A percentile compares a stretch with the other conserved stretches of the same genome.
phyloP scores from a whole-genome alignment of 371 early-diverging fungal species.

The Actinomucor elegans region DNA sequence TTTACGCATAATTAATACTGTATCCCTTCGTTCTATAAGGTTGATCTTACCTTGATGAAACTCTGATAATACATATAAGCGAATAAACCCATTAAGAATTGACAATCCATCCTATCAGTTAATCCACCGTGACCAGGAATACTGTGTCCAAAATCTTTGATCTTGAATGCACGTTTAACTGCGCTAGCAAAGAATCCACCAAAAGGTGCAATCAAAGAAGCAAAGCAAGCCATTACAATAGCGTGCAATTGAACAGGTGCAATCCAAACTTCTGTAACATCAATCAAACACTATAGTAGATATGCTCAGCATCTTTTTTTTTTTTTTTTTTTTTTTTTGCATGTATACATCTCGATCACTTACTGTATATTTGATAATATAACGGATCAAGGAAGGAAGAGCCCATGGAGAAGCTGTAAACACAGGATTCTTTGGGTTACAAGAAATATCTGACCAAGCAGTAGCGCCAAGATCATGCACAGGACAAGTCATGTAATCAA shows the following conservation, averaged over 20 bases:
- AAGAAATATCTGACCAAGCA: constrained; percentile 49
- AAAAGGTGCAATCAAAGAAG: constrained; percentile 98
- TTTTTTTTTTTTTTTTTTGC: background rate
- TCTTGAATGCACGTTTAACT: constrained; percentile 96
- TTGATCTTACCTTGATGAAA: constrained; percentile 70
- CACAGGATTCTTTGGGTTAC: constrained; percentile 52
- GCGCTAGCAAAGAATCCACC: constrained; percentile 99
- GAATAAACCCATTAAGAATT: constrained; percentile 97
- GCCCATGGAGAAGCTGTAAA: constrained; percentile 45
- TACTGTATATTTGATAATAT: constrained; percentile 30
- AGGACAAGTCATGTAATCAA: constrained; percentile 87
- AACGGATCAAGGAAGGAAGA: constrained; percentile 27
- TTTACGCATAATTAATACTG: background rate
- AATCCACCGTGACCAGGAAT: constrained; percentile 99
- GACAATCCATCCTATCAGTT: constrained; percentile 98
- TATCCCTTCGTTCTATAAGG: background rate
- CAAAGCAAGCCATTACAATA: constrained; percentile 89
- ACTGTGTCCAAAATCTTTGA: constrained; percentile 97
- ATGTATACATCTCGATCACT: background rate
- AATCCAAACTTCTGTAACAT: constrained; percentile 51
- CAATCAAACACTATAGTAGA: constrained; percentile 26
- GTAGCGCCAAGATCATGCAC: constrained; percentile 41
- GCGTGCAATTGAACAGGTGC: constrained; percentile 92
- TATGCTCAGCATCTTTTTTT: too few relatives aligned
- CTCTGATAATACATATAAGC: constrained; percentile 90